Evolutionary conservation across 1,284 basidiomycete species (phyloP), one percentile per base, ranked within the genome.

Genomic region (Microbotryomycetes sp.): DNA sequence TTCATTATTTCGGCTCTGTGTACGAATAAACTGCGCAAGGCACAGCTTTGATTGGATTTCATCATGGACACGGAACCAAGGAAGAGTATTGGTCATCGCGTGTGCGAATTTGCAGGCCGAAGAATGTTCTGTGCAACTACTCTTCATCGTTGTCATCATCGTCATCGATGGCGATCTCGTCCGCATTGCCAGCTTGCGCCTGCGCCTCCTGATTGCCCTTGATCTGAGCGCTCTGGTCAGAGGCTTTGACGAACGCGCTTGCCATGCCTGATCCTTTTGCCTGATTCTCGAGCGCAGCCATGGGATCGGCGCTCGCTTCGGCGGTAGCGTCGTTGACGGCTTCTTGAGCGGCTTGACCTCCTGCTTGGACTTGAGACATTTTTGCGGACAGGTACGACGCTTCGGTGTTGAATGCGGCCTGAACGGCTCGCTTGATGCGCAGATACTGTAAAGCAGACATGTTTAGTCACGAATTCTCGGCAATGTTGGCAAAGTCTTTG

Each of bases 371-470:
- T 52, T 47, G 13, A 57, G 65, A 66, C 13, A 71, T 71, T 45
- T 74, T 72, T n/a, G 76, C 74, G 9, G 73, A 69, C 58, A 78
- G 69, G 70, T 77, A 74, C 29, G 74, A 73, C 46, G 87, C 85
- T 72, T 97, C 93, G 9, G 96, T 98, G 76, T 98, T 97, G 81
- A 93, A 99, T 72, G 92, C 89, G 45, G 96, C 93, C 77, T 98
- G 94, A 5, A 99, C 94, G 68, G 90, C 91, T 58, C 96, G 85
- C 78, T 96, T 97, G 81, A 99, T 97, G 16, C 96, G 86, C 62
- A 98, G 78, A 61, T 61, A 67, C 70, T 66, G 54, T 1, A 11
- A 21, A 15, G 18, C 11, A 23, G 9, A 35, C 15, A 4, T 50
- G 35, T 46, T 51, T 52, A 56, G 64, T 30, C 3, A 28, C 23